Base-by-base conservation (phyloP, 257 asterid species). In the Nicotiana sylvestris region DNA sequence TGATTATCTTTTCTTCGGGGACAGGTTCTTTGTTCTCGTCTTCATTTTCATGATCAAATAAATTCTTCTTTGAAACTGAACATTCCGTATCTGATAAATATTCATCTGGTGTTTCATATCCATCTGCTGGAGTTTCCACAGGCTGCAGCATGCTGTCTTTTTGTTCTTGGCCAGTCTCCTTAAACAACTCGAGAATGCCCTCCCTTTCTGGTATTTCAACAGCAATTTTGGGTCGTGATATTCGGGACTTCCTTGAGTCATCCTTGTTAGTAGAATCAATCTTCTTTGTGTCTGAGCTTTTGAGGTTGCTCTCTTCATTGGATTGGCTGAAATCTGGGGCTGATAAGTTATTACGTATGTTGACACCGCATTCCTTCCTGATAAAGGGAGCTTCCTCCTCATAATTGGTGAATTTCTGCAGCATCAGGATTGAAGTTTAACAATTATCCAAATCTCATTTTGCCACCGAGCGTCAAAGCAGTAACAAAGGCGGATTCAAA, bases 21-120 rank as follows among this genome's bases (percentile, higher is more conserved):
- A 91, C 78, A 4, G 84, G 85, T 78, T 91, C 91, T 79, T 92
- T 88, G 7, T 81, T 35, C 0, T 90, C 91, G 3, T 88, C 89
- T 46, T 90, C 85, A 0, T 29, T 43, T 6, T 86, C 91, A 18
- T 49, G 79, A 74, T 88, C 89, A 82, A 90, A 95, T 55, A 95
- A 79, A 37, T 92, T 92, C 43, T 84, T 90, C 85, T 92, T 91
- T 12, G 98, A 89, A 62, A 89, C 88, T 2, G 90, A 62, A 77
- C 86, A 80, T 60, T 92, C 96, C 1, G 91, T 81, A 35, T 93
- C 97, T 8, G 94, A 88, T 27, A 93, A 78, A 70, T 82, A 82
- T 66, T 93, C 97, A 17, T 95, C 97, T 1, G 97, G 93, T 46
- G 98, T 95, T 82, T 92, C 93, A 17, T 92, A 91, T 77, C 94